Evolutionary conservation across 2,329 filamentous ascomycete species (phyloP), one percentile per base, ranked within the genome.

Genomic region (Albophoma yamanashiensis): DNA sequence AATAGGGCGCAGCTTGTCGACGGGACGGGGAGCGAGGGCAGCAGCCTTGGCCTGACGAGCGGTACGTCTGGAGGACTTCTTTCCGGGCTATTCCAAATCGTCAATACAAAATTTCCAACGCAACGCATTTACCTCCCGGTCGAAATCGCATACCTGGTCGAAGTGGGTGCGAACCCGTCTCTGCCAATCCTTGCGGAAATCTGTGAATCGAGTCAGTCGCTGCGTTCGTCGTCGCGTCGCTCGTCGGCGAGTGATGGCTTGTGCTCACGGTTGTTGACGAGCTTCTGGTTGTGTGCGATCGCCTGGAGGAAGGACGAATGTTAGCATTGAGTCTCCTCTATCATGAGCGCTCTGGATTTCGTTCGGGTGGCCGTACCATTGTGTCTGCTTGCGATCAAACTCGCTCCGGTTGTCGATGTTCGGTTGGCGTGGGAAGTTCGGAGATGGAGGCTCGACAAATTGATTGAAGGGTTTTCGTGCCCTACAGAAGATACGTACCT

Each of bases 151-250:
- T 93, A 96, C 93, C 92, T 97, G 94, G 86, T 99, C 92, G 84
- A 99, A 99, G 87, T 99, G 94, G 81, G 91, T 90, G 82, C 92
- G 91, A 77, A 99, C 94, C 83, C 92, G 91, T 83, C 92, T 91
- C 82, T 97, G 92, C 94, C 94, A 99, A 86, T 99, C 92, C 91
- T 96, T 97, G 83, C 91, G 92, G 91, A 96, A 96, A 79, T 97
- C 90, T 94, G 75, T 69, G 60, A 60, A 58, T 64, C 66, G 34
- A 62, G 71, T 78, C 71, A 80, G 79, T 76, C 70, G 70, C 70
- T 64, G 60, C 62, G 60, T 67, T 63, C 61, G 65, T 67, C 64
- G 68, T 70, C 68, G 68, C 59, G 66, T 56, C 63, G 45, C 57
- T 57, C 43, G 43, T 53, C 47, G 57, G 60, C 47, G 55, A 60